Percentiles rank a stretch among this genome's conserved stretches.
phyloP scores from a whole-genome alignment of 148 eudicot genomes.

The Chenopodium suecicum region DNA sequence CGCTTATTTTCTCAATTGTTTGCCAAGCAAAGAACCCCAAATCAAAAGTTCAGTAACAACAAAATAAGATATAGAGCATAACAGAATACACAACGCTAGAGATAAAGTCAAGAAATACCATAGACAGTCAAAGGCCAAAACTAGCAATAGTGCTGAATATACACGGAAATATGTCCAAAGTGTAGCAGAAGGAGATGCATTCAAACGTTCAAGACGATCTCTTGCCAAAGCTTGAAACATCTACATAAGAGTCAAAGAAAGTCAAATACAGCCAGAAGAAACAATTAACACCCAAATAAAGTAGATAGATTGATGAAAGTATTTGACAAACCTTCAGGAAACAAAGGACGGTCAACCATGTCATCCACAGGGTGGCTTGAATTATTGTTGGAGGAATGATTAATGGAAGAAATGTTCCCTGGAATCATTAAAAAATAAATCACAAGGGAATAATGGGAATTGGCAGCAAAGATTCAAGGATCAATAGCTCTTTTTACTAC shows the following conservation, averaged over 20 bases:
- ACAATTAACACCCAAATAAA: slow-evolving; percentile 4
- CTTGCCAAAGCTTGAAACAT: slow-evolving; percentile 99
- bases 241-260: slow-evolving; percentile 36
- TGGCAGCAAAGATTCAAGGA: not conserved
- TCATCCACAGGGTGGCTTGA: slow-evolving; percentile 78
- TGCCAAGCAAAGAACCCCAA: not conserved
- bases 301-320: slow-evolving; percentile 11
- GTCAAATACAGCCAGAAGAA: slow-evolving; percentile 18
- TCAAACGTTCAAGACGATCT: slow-evolving; percentile 96
- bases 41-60: not conserved
- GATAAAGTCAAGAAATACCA: slow-evolving; percentile 51
- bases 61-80: not conserved
- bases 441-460: not conserved
- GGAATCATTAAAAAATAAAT: slow-evolving; percentile 16
- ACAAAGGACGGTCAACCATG: slow-evolving; percentile 82
- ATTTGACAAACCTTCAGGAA: slow-evolving; percentile 65
- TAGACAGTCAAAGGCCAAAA: slow-evolving; percentile 64
- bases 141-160: slow-evolving; percentile 82
- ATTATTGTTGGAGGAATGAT: slow-evolving; percentile 81
- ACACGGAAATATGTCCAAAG: slow-evolving; percentile 92
- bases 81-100: not conserved
- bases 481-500: not conserved
- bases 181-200: slow-evolving; percentile 95
- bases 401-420: slow-evolving; percentile 95
- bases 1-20: not conserved